phyloP scores from a whole-genome alignment of 768 basidiomycete genomes.

The Ramaria sp. region DNA sequence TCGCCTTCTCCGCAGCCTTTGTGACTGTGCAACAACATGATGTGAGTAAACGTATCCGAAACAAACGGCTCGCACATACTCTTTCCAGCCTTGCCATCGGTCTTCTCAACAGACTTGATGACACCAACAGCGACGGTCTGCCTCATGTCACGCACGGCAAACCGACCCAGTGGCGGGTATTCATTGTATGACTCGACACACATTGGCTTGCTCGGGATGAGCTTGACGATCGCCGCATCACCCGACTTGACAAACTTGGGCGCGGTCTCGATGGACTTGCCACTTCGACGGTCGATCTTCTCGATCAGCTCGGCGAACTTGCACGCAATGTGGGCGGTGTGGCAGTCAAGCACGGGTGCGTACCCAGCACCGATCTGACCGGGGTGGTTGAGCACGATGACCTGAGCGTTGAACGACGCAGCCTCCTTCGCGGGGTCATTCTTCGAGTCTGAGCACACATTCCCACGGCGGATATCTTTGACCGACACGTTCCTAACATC shows the following conservation, averaged over 20 bases:
- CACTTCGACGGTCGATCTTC: constrained; percentile 99
- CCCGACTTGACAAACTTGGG: constrained; percentile 99
- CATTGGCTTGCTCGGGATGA: constrained; percentile 94
- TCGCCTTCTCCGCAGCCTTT: constrained; percentile 92
- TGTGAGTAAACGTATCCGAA: constrained; percentile 4
- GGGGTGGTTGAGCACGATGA: constrained; percentile 99
- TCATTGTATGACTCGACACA: constrained; percentile 89
- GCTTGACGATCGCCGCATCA: constrained; percentile 98
- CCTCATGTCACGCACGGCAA: constrained; percentile 99
- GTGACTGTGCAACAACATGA: constrained; percentile 55
- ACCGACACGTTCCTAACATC: constrained; percentile 89
- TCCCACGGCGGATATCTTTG: constrained; percentile 99
- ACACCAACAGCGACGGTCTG: constrained; percentile 98
- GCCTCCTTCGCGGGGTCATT: constrained; percentile 99
- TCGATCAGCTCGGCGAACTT: constrained; percentile 97
- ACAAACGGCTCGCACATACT: constrained; percentile 30
- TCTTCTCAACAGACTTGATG: constrained; percentile 96
- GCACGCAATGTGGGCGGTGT: constrained; percentile 99
- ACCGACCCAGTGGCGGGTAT: constrained; percentile 99
- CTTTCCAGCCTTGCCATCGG: constrained; percentile 83
- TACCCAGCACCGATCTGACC: constrained; percentile 99
- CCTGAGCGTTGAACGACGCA: constrained; percentile 98
- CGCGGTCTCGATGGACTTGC: constrained; percentile 75
- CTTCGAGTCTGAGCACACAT: constrained; percentile 99
- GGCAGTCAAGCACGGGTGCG: constrained; percentile 98